Conservation (phyloP, 192 early-diverging fungal species). For the Coemansia sp. region DNA sequence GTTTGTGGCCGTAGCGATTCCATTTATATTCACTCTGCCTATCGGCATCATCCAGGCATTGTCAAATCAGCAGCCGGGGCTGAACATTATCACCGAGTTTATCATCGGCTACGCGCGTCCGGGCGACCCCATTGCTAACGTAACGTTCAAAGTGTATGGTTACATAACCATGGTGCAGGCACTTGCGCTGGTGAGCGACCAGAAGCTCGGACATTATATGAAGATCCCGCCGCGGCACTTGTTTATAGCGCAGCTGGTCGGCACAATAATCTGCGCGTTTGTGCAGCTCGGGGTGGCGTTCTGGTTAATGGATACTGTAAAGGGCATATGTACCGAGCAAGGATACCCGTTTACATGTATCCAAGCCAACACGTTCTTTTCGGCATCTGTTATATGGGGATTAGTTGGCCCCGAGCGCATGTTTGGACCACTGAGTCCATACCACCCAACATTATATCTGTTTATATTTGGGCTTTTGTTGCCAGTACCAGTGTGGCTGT, state of each 20-base stretch:
- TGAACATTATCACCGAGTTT: slow-evolving; percentile 85
- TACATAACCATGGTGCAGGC: slow-evolving; percentile 74
- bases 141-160: slow-evolving; percentile 84
- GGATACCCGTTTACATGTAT: slow-evolving; percentile 67
- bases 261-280: slow-evolving; percentile 66
- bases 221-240: slow-evolving; percentile 78
- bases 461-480: slow-evolving; percentile 63
- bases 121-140: slow-evolving; percentile 75
- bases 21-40: slow-evolving; percentile 67
- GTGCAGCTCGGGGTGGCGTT: slow-evolving; percentile 66
- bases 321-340: slow-evolving; percentile 54
- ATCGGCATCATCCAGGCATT: slow-evolving; percentile 79
- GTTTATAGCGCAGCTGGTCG: slow-evolving; percentile 73
- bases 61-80: slow-evolving; percentile 68
- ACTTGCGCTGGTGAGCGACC: slow-evolving; percentile 60
- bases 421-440: slow-evolving; percentile 59
- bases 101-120: slow-evolving; percentile 72
- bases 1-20: slow-evolving; percentile 56
- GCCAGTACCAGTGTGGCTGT: slow-evolving; percentile 68
- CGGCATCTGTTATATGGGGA: slow-evolving; percentile 78
- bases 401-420: slow-evolving; percentile 67
- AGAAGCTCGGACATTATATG: slow-evolving; percentile 78
- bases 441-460: slow-evolving; percentile 50
- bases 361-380: slow-evolving; percentile 59
- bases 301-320: slow-evolving; percentile 60